Evolutionary conservation across 176 grass and related monocot species (phyloP).

Genomic region (Areca catechu): DNA sequence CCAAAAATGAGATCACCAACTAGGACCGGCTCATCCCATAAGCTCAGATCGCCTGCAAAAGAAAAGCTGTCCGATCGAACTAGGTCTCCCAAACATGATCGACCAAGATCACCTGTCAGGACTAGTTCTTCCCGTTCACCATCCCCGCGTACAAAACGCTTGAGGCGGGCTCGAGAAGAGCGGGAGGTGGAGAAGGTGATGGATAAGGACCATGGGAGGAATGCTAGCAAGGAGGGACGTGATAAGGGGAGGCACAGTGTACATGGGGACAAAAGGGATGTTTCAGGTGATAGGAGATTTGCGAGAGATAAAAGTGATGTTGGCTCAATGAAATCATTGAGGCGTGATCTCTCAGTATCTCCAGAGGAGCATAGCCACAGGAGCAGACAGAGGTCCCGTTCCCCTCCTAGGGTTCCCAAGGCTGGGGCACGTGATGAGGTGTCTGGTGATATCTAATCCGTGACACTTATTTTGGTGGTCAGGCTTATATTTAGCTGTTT

Average conservation of each 20-base stretch:
- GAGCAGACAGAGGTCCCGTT: constrained; percentile 27
- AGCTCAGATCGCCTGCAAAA: constrained; percentile 24
- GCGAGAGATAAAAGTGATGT: constrained; percentile 27
- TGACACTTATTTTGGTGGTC: not conserved
- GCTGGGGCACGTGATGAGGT: constrained; percentile 44
- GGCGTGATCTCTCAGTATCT: constrained; percentile 33
- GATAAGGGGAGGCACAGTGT: constrained; percentile 26
- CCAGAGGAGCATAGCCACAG: constrained; percentile 36
- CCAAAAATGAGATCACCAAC: constrained; percentile 26
- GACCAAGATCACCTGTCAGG: constrained; percentile 15
- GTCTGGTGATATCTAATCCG: constrained; percentile 39
- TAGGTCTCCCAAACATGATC: constrained; percentile 31
- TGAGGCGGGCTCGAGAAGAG: constrained; percentile 38
- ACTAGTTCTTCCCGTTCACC: constrained; percentile 23
- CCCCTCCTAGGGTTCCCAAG: constrained; percentile 39
- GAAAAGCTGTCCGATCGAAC: constrained; percentile 32
- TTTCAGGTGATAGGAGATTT: constrained; percentile 18
- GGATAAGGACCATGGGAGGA: constrained; percentile 28
- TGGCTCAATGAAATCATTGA: constrained; percentile 36
- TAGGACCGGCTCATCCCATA: constrained; percentile 13
- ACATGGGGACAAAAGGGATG: constrained; percentile 26
- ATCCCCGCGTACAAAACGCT: constrained; percentile 40
- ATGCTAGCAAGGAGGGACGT: constrained; percentile 18
- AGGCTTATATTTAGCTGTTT: too few species aligned
- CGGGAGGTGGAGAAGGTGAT: constrained; percentile 13